A percentile compares a stretch with the other conserved stretches of the same genome.
These are phyloP conservation scores for Gillenia trifoliata DNA, from an alignment of 306 rosid species.

Conservation along the genomic window DNA sequence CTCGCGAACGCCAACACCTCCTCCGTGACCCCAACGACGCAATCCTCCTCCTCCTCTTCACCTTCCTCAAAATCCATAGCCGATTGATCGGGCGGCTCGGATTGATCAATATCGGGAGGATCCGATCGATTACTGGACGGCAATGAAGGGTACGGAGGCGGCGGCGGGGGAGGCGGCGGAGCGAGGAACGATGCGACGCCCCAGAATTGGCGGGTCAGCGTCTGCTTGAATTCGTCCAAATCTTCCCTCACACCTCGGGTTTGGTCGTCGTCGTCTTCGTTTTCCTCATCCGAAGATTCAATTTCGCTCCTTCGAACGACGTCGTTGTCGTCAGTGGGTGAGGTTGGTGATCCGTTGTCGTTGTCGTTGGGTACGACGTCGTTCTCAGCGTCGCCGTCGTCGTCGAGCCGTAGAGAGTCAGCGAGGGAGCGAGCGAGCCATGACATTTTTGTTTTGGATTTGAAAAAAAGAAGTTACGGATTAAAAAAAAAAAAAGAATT, in stretches of 20 bases:
- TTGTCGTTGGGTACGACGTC: conserved; percentile 33
- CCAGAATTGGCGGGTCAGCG: conserved; percentile 88
- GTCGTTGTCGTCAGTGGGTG: conserved; percentile 16
- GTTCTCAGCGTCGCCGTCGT: conserved; percentile 23
- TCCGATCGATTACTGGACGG: conserved; percentile 4
- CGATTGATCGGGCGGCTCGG: conserved; percentile 23
- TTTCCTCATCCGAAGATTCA: conserved; percentile 17
- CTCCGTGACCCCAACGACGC: conserved; percentile 70
- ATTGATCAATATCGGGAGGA: conserved; percentile 18
- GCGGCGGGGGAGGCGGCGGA: conserved; percentile 49
- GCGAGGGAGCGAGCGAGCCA: conserved; percentile 84
- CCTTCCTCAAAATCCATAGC: conserved; percentile 11
- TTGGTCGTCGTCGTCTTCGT: conserved; percentile 24
- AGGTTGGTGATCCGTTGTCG: conserved; percentile 22
- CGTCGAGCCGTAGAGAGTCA: conserved; percentile 66
- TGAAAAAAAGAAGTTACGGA: conserved; percentile 7
- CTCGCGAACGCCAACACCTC: conserved; percentile 80
- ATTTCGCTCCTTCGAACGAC: conserved; percentile 4
- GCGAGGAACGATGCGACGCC: conserved; percentile 84
- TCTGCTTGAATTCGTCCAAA: conserved; percentile 65
- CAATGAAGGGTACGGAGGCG: conserved; percentile 8
- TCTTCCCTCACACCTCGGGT: conserved; percentile 77
- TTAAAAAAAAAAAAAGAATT: neutral
- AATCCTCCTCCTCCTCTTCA: conserved; percentile 20
- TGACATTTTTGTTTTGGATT: conserved; percentile 24